Base-by-base conservation (phyloP, 2,329 filamentous ascomycete genomes). In the Hymenoscyphus occultus region DNA sequence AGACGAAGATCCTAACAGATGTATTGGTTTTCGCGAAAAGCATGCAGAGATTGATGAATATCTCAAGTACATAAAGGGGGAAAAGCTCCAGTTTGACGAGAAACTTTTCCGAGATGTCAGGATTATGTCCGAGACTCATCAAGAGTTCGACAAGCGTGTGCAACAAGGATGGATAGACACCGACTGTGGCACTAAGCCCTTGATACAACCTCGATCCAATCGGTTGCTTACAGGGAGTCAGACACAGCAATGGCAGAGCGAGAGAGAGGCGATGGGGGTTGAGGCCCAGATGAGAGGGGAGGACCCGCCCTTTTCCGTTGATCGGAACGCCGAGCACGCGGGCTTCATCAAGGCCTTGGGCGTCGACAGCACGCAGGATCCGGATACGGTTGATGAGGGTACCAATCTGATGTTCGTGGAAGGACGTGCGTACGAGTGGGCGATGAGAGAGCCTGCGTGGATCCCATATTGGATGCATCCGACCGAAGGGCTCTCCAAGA, bases 1-100 rank as follows among this genome's bases (percentile, higher is more conserved):
- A 3, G 81, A 84, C 39, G 79, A 82, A 66, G 81, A 86, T 67
- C 70, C 74, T 5, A 77, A 80, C 64, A 77, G 80, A 16, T 78
- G 77, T 64, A 56, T 75, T 1, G 68, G 75, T 56, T 84, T 82
- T 77, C 70, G 77, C 1, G 59, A 66, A 12, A 78, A 79, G 60
- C 72, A 78, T 7, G 71, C 6, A 0, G 60, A 75, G 32, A 71
- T 75, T n/a, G 67, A 72, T 54, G 69, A 70, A 14, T 75, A 71
- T 39, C 39, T 74, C 13, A 31, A 62, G 16, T 59, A 70, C 31
- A 54, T 73, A 40, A 62, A 70, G 56, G 51, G 57, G 1, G 61
- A 71, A n/a, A 60, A 64, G 1, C 39, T 68, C 3, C 19, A 56
- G 14, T 54, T 63, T 10, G 28, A 39, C 14, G 54, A 57, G 16